Percentiles rank a stretch among this genome's conserved stretches.
Conservation (phyloP, 495 filamentous ascomycete species). For the Trypethelium eluteriae region DNA sequence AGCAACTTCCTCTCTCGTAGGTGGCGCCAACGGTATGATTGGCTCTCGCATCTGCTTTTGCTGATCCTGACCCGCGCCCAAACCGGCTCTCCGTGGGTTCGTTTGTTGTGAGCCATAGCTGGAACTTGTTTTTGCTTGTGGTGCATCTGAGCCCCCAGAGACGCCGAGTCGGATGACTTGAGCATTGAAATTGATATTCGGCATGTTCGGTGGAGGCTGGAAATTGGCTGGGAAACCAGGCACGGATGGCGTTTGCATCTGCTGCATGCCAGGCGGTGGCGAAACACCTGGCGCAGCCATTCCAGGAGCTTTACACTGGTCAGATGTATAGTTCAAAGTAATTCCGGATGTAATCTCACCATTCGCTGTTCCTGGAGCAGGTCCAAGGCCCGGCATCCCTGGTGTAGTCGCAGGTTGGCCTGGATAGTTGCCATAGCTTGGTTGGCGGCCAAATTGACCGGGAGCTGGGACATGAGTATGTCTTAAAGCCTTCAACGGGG, state of each 20-base stretch:
- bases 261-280: slow-evolving; percentile 72
- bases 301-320: slow-evolving; percentile 56
- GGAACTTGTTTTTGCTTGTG: not conserved
- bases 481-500: not conserved
- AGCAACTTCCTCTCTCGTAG: slow-evolving; percentile 81
- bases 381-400: slow-evolving; percentile 66
- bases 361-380: slow-evolving; percentile 19
- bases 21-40: slow-evolving; percentile 72
- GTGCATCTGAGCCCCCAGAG: not conserved
- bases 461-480: slow-evolving; percentile 12
- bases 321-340: not conserved
- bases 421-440: slow-evolving; percentile 64
- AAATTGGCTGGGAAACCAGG: slow-evolving; percentile 75
- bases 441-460: slow-evolving; percentile 62
- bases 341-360: not conserved
- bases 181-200: slow-evolving; percentile 96
- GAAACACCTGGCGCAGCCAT: slow-evolving; percentile 68
- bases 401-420: slow-evolving; percentile 38
- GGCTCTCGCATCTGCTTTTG: slow-evolving; percentile 52
- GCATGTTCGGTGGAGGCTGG: slow-evolving; percentile 89
- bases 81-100: slow-evolving; percentile 32
- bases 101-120: not conserved
- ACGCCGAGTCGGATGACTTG: slow-evolving; percentile 85
- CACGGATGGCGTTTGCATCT: slow-evolving; percentile 60
- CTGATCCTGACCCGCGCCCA: slow-evolving; percentile 51